A percentile compares a stretch with the other conserved stretches of the same genome.
Evolutionary conservation across 257 asterid genomes (phyloP).

Genomic region (Solanum pennellii): DNA sequence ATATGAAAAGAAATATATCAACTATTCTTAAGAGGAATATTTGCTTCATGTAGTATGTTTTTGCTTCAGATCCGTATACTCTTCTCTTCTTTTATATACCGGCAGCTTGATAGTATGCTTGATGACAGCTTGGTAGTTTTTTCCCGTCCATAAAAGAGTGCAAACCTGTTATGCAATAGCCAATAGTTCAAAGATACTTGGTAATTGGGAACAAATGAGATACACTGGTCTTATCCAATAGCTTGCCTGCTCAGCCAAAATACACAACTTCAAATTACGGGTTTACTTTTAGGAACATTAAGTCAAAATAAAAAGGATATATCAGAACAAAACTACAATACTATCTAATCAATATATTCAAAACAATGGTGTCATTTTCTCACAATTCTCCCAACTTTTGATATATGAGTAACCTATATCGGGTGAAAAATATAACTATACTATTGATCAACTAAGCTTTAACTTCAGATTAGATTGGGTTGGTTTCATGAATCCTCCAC

Average conservation of each 20-base stretch:
- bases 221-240: slow-evolving; percentile 84
- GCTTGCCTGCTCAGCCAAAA: slow-evolving; percentile 56
- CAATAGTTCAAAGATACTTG: too few species aligned
- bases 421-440: background rate
- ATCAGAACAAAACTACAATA: background rate
- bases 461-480: background rate
- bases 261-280: background rate
- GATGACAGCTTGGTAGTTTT: too few species aligned
- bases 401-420: background rate
- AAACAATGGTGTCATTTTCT: background rate
- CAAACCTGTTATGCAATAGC: too few species aligned
- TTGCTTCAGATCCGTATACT: too few species aligned
- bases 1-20: too few species aligned
- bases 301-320: background rate
- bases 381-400: background rate
- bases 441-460: background rate
- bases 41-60: too few species aligned
- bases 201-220: too few species aligned
- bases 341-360: background rate
- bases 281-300: background rate
- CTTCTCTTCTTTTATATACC: too few species aligned
- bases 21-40: too few species aligned
- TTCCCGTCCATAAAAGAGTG: too few species aligned
- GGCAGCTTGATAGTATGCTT: too few species aligned
- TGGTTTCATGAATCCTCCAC: background rate